Base-by-base conservation (phyloP, 305 asterid species). In the Ilex paraguariensis region DNA sequence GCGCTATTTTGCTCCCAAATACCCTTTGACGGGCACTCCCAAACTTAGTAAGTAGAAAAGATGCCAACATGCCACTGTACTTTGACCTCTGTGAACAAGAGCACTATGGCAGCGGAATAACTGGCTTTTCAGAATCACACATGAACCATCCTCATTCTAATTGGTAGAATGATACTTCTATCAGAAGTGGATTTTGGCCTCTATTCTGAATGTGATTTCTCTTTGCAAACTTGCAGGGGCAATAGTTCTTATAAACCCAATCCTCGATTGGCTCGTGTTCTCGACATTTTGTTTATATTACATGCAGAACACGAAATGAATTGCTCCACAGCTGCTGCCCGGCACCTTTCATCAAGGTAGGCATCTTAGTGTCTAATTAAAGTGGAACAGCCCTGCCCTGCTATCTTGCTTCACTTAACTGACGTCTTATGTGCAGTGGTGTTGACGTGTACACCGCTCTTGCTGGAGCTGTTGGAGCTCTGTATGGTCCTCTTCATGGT, bases 241-340 rank as follows among this genome's bases (percentile, higher is more conserved):
- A 82, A 94, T 80, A 82, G 96, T 77, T 70, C 90, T 54, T 94
- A 94, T 69, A 87, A 79, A 73, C 99, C 99, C 64, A 94, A 91
- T 72, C 84, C 99, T 59, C 84, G 97, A 57, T 96, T 93, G 66
- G 97, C 99, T 69, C 97, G 97, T 49, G 98, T 74, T 45, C 96
- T 94, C 9, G 98, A 94, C 73, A 87, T 91, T 75, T 95, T 94
- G 70, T 94, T 94, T 77, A 82, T 91, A 75, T 73, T 94, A 64
- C 99, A 94, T 45, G 99, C 99, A 10, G 99, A 94, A 68, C 99
- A 94, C 74, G 99, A 94, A 79, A 94, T 94, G 99, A 94, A 94
- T 70, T 94, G 98, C 79, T 94, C 99, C 63, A 91, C 99, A 48
- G 92, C 99, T 63, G 99, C 99, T 56, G 98, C 99, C 54, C 80